A percentile compares a stretch with the other conserved stretches of the same genome.
Evolutionary conservation across 2,329 filamentous ascomycete species (phyloP).

Genomic region (Alternaria burnsii): DNA sequence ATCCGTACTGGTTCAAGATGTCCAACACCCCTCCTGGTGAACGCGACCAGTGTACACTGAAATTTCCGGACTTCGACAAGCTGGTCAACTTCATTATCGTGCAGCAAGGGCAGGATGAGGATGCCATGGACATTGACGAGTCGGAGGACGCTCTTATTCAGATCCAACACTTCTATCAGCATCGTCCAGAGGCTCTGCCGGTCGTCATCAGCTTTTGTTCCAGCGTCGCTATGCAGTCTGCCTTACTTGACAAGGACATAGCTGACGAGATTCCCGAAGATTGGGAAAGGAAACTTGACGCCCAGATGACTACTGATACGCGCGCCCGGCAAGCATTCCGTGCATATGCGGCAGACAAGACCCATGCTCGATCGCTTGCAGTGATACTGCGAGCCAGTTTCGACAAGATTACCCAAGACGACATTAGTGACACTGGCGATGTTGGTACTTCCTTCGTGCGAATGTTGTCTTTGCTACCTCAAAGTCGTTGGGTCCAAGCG

Average conservation of each 20-base stretch:
- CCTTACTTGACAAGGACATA: constrained; percentile 57
- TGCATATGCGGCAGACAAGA: constrained; percentile 53
- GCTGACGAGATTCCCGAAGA: constrained; percentile 72
- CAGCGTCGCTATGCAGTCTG: constrained; percentile 67
- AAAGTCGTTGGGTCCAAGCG: constrained; percentile 50
- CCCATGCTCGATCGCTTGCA: constrained; percentile 49
- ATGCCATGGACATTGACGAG: constrained; percentile 45
- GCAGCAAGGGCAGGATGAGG: constrained; percentile 44
- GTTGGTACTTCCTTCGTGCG: constrained; percentile 62
- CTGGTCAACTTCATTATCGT: constrained; percentile 58
- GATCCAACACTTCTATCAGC: constrained; percentile 44
- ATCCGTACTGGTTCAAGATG: constrained; percentile 76
- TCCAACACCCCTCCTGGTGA: constrained; percentile 57
- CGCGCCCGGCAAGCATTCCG: constrained; percentile 68
- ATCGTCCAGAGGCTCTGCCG: constrained; percentile 65
- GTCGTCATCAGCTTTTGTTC: constrained; percentile 75
- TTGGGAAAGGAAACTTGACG: constrained; percentile 84
- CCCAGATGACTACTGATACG: constrained; percentile 74
- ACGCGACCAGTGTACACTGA: constrained; percentile 28
- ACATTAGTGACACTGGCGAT: constrained; percentile 53
- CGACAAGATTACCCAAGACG: constrained; percentile 53
- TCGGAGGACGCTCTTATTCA: constrained; percentile 35
- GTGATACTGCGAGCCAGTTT: constrained; percentile 57
- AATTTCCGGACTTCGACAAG: constrained; percentile 55
- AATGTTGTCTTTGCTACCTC: constrained; percentile 64